Evolutionary conservation across 129 eudicot genomes (phyloP).

Genomic region (Flaveria ramosissima): DNA sequence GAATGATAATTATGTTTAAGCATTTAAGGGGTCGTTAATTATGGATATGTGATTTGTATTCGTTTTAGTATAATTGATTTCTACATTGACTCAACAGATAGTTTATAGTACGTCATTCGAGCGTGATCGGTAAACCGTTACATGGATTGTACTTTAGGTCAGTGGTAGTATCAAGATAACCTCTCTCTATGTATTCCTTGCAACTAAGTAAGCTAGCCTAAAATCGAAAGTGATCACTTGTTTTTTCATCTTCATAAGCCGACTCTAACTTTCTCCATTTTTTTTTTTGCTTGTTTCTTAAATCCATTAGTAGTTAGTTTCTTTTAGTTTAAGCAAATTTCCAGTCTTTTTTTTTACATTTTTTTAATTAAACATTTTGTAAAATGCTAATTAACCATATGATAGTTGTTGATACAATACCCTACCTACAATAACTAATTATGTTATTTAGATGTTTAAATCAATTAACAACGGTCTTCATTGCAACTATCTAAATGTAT

Average conservation of each 20-base stretch:
- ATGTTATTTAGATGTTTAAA: too few species aligned
- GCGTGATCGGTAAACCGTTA: not conserved
- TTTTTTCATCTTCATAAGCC: not conserved
- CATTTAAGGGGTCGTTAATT: not conserved
- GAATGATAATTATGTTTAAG: too few species aligned
- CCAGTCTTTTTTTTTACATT: not conserved
- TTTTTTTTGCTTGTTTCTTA: not conserved
- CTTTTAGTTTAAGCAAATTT: not conserved
- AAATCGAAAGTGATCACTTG: not conserved
- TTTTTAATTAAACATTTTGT: not conserved
- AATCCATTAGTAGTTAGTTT: not conserved
- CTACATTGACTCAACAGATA: not conserved
- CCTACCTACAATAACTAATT: too few species aligned
- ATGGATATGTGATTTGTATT: not conserved
- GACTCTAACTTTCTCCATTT: not conserved
- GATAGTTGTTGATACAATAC: too few species aligned
- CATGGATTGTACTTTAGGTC: not conserved
- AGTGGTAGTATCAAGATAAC: too few species aligned
- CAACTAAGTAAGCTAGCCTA: not conserved
- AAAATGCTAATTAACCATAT: too few species aligned
- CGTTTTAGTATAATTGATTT: not conserved
- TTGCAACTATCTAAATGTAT: too few species aligned
- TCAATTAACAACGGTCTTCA: too few species aligned
- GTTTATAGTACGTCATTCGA: not conserved
- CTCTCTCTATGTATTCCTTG: not conserved